Conservation (phyloP, 108 stramenopile genomes). For the Conticribra guillardii region DNA sequence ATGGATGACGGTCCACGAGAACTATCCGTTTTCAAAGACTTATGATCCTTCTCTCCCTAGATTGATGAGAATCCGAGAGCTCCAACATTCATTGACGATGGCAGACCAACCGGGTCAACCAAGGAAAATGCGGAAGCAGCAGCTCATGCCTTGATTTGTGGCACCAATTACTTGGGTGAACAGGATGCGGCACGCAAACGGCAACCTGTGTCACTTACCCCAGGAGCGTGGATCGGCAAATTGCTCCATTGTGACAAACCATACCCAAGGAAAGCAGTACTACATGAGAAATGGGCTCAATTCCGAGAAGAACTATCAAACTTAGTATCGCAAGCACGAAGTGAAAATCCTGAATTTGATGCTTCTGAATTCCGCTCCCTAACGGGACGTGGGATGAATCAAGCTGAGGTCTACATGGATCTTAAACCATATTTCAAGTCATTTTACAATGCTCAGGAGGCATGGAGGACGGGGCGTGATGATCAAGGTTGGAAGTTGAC, state of each 20-base stretch:
- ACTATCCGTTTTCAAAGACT: conserved; percentile 25
- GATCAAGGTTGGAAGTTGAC: no score
- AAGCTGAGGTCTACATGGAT: no score
- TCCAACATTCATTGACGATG: conserved; percentile 39
- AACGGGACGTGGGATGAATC: no score
- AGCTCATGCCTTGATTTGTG: neutral
- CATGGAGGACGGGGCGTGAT: no score
- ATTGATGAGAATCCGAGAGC: conserved; percentile 16
- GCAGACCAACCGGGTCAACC: conserved; percentile 11
- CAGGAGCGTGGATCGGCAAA: conserved; percentile 12
- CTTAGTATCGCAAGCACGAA: no score
- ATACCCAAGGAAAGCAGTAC: conserved; percentile 3
- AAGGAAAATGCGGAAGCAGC: conserved; percentile 1
- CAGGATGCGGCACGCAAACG: conserved; percentile 15
- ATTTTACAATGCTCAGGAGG: no score
- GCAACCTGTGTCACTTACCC: neutral
- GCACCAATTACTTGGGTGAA: conserved; percentile 2
- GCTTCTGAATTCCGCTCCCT: no score
- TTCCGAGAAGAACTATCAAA: no score
- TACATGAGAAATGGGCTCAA: no score
- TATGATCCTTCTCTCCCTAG: conserved; percentile 47
- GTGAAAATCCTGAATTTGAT: no score
- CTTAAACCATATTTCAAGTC: no score
- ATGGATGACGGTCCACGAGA: conserved; percentile 31
- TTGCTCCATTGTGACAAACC: conserved; percentile 2